Percentiles rank a stretch among this genome's conserved stretches.
phyloP scores from a whole-genome alignment of 2,329 filamentous ascomycete genomes.

The Calonectria fujianensis region DNA sequence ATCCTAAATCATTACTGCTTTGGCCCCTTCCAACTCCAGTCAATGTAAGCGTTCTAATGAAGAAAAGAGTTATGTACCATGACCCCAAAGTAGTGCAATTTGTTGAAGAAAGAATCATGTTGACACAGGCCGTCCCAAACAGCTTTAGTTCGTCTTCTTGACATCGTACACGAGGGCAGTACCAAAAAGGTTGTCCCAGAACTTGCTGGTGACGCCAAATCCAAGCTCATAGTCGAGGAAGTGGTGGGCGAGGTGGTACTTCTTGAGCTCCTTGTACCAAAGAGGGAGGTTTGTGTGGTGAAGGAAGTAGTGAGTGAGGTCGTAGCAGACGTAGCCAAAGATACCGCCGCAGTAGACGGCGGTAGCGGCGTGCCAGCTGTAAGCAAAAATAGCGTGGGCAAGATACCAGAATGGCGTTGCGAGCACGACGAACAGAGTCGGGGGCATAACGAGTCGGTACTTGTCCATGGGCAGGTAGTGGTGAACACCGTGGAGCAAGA shows the following conservation, averaged over 20 bases:
- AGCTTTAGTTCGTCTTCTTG: conserved; percentile 59
- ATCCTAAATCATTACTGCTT: conserved; percentile 54
- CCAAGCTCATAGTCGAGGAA: conserved; percentile 99
- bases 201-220: conserved; percentile 95
- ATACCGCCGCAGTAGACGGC: conserved; percentile 91
- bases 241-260: conserved; percentile 97
- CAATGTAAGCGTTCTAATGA: conserved; percentile 43
- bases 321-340: conserved; percentile 97
- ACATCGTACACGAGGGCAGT: conserved; percentile 79
- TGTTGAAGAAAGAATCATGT: conserved; percentile 27
- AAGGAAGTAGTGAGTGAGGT: conserved; percentile 98
- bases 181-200: conserved; percentile 96
- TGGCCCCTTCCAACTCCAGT: conserved; percentile 45
- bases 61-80: conserved; percentile 47
- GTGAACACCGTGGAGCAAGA: conserved; percentile 96
- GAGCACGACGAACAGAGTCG: conserved; percentile 87
- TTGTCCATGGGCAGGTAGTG: conserved; percentile 99
- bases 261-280: conserved; percentile 95
- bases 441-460: conserved; percentile 97
- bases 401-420: conserved; percentile 95
- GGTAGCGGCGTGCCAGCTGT: conserved; percentile 88
- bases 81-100: conserved; percentile 28
- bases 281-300: conserved; percentile 94
- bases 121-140: conserved; percentile 5
- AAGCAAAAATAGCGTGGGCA: conserved; percentile 87